Evolutionary conservation across 2,329 filamentous ascomycete genomes (phyloP), one percentile per base, ranked within the genome.

Genomic region (Alternaria incomplexa): DNA sequence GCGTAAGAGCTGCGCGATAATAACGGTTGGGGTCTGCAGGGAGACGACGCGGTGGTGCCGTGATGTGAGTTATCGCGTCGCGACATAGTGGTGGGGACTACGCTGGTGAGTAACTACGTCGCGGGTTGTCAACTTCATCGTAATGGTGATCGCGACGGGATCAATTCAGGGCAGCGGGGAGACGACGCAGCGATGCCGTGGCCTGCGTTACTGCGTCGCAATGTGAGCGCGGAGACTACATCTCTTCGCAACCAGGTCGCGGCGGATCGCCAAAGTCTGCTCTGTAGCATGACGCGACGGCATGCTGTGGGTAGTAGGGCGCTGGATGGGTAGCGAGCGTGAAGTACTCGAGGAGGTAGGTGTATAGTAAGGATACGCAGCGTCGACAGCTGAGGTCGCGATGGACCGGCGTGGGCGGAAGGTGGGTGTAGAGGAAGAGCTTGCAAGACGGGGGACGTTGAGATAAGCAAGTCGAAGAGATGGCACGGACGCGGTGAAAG

Each of bases 71-170:
- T 17, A 6, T 9, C 8, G 36, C 36, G 15, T 17, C 36, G 15
- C n/a, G 36, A 40, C 9, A 17, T 40, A 17, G n/a, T 17, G 4
- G 36, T 2, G 36, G 9, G 1, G 36, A 17, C 36, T 40, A 17
- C 36, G n/a, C n/a, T 40, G 32, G 32, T 40, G 32, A 40, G 32
- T 4, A 15, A 32, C 12, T 13, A 32, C 6, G 13, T 15, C 3
- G 13, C 11, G 32, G 32, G 7, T 10, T 3, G 15, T 40, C 15
- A 6, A 9, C 32, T 40, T 17, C 36, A 6, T 17, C 9, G 0
- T 17, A 0, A 3, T n/a, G 3, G 9, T 3, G 1, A 1, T 40
- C 0, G 36, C 36, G 36, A 40, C 15, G 8, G 2, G 32, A 5
- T 10, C 32, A n/a, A 0, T 40, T 40, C 15, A 17, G 0, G 15